phyloP scores from a whole-genome alignment of 176 grass and related monocot genomes.

The Phyllostachys edulis region DNA sequence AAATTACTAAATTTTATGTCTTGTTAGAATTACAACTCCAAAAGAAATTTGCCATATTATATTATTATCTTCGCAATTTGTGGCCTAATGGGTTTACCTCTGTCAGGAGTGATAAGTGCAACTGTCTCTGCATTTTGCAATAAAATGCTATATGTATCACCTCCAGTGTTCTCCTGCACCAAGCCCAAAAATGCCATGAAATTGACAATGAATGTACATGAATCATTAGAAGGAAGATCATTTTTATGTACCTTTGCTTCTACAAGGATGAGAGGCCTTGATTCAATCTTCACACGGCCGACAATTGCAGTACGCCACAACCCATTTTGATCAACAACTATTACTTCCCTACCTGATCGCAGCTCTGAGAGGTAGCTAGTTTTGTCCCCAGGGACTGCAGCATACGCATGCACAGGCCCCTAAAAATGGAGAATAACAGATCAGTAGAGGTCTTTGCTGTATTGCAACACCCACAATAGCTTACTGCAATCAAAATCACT shows the following conservation, averaged over 20 bases:
- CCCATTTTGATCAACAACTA: constrained; percentile 66
- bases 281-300: constrained; percentile 93
- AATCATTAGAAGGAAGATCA: not conserved
- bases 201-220: not conserved
- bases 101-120: constrained; percentile 55
- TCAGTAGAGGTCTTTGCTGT: not conserved
- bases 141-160: constrained; percentile 81
- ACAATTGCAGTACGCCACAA: constrained; percentile 71
- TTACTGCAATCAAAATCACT: constrained; percentile 3
- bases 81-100: constrained; percentile 38
- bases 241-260: constrained; percentile 67
- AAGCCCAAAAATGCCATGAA: constrained; percentile 30
- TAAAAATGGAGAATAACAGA: constrained; percentile 27
- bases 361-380: constrained; percentile 92
- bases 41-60: not conserved
- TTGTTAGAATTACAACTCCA: not conserved
- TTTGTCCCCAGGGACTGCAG: constrained; percentile 73
- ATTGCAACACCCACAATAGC: not conserved
- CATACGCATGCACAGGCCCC: constrained; percentile 93
- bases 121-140: constrained; percentile 96
- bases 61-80: not conserved
- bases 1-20: not conserved
- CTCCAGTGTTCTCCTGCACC: constrained; percentile 50
- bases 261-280: constrained; percentile 83
- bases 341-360: constrained; percentile 77